phyloP scores from a whole-genome alignment of 805 yeast genomes.

The Pichia rugopelliculosa region DNA sequence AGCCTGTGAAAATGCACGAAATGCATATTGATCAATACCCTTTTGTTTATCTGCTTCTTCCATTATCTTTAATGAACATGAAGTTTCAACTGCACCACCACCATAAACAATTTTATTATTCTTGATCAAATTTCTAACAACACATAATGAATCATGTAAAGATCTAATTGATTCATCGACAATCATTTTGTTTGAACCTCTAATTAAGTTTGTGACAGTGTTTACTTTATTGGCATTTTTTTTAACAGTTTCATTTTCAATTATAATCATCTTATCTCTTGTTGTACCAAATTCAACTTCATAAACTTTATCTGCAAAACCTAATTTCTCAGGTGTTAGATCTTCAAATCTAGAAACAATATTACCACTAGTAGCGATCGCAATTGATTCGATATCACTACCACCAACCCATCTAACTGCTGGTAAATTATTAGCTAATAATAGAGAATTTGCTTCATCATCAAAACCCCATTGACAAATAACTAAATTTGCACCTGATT shows the following conservation, averaged over 20 bases:
- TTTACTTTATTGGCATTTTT: conserved; percentile 33
- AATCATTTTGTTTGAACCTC: conserved; percentile 97
- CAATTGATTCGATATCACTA: conserved; percentile 88
- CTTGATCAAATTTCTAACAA: conserved; percentile 87
- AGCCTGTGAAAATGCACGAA: conserved; percentile 90
- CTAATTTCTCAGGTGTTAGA: conserved; percentile 71
- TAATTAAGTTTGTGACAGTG: conserved; percentile 74
- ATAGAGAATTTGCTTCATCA: conserved; percentile 93
- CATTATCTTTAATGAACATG: conserved; percentile 85
- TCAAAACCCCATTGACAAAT: conserved; percentile 99
- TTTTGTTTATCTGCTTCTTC: conserved; percentile 88
- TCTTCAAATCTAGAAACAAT: conserved; percentile 98
- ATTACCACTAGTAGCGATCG: conserved; percentile 95
- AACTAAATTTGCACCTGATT: conserved; percentile 89
- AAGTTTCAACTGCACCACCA: conserved; percentile 97
- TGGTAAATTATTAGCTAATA: conserved; percentile 80
- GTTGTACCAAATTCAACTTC: conserved; percentile 96
- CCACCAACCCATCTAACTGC: conserved; percentile 99
- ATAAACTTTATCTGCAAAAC: conserved; percentile 75
- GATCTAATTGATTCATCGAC: conserved; percentile 97
- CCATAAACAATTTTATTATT: conserved; percentile 97
- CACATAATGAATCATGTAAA: conserved; percentile 92
- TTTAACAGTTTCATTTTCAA: conserved; percentile 79
- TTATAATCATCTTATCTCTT: conserved; percentile 88
- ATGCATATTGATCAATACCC: conserved; percentile 96